Evolutionary conservation across 2,329 filamentous ascomycete genomes (phyloP), one percentile per base, ranked within the genome.

Genomic region (Aspergillus neoniger): DNA sequence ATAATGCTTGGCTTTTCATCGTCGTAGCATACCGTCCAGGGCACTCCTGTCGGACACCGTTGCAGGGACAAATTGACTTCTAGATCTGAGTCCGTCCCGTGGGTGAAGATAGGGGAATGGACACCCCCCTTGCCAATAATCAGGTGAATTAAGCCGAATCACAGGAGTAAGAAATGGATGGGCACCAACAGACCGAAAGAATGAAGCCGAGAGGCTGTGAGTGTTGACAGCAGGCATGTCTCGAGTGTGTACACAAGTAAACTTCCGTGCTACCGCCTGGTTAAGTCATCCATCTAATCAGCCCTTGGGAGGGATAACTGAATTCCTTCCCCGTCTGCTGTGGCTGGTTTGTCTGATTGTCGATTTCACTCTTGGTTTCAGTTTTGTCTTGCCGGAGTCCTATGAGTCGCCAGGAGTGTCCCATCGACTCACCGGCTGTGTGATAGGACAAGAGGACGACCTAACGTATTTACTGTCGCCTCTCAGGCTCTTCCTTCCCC

Each of bases 201-300:
- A 43, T 44, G 55, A 30, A 25, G n/a, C 47, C 58, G 43, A 57
- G 60, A 59, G 60, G 60, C 60, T 57, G 47, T 53, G 32, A 5
- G 12, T 14, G 38, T 52, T 28, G 44, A 58, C 44, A 57, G 58
- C 54, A 62, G 54, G 57, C 39, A 54, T 55, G 52, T 30, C 36
- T 43, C 14, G 49, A 57, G 54, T 30, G 57, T 63, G 58, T 60
- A 36, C 32, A 36, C 32, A 36, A 36, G 32, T 36, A 52, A 59
- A 62, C 39, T 60, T 57, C 57, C 39, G 47, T 59, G 38, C 60
- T 52, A 55, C 49, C 52, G 21, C 25, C 21, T 28, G 30, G 21
- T 44, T 23, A 52, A 43, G 19, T 28, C 43, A 49, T 49, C 19
- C 43, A 44, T 38, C 17, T 17, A 48, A 19, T 12, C 41, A 21